Base-by-base conservation (phyloP, 2,329 filamentous ascomycete species). In the Pyrenophora seminiperda region DNA sequence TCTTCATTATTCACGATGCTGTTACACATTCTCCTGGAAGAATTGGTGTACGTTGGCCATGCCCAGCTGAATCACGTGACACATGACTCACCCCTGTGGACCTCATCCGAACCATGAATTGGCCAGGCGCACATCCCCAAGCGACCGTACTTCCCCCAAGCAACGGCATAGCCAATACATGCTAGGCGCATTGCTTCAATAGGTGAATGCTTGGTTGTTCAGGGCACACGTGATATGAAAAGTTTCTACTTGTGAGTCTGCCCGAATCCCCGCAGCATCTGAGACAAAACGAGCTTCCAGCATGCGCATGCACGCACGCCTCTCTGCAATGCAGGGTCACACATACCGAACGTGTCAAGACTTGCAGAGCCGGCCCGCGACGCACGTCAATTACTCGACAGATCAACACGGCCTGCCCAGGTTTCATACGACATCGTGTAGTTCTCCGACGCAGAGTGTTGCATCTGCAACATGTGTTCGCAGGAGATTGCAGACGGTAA, bases 331-430 rank as follows among this genome's bases (percentile, higher is more conserved):
- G 54, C 50, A 54, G 44, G 51, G 53, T 30, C 31, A 38, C 19
- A 32, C 31, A 43, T 32, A 32, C 32, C 39, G 32, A 43, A 47
- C 29, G 32, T 48, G 44, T 52, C 37, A 42, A 38, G 24, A 31
- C 30, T 30, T 41, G 43, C 53, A 54, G 42, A 54, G 41, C 32
- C 47, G 47, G 32, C 41, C 47, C 47, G 47, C 41, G 47, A 50
- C 24, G 54, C 50, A 56, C 42, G 54, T 44, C 42, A 53, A 50
- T 54, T 57, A 56, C 54, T 59, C 53, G 53, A 46, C 56, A 59
- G 45, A 42, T 34, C 33, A 24, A 22, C 32, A 27, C 34, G n/a
- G 14, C 22, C 42, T 24, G 38, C 33, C 18, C 40, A 31, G 20
- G 20, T 34, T 41, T 39, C 18, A 41, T 32, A 24, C 32, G 37